Evolutionary conservation across 441 rosid genomes (phyloP), one percentile per base, ranked within the genome.

Genomic region (Adansonia madagascariensis): DNA sequence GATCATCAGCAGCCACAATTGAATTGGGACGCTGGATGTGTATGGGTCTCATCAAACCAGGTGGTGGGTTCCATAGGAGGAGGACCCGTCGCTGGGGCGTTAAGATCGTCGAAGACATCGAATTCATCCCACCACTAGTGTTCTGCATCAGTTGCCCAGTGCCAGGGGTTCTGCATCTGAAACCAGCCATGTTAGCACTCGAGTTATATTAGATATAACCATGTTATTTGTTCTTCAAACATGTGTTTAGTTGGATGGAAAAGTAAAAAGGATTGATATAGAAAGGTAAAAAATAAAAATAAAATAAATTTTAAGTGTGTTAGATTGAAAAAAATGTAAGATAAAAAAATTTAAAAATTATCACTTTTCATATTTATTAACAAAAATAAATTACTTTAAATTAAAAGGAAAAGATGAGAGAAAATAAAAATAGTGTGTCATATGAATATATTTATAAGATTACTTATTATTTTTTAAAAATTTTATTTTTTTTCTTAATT

Each of bases 71-170:
- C 92, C 9, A 87, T 91, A 94, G 98, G 97, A 0, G 98, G 2
- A 27, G 2, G 98, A 56, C 99, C 99, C 0, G 86, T 96, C 1
- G 99, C 96, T 0, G 98, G 94, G 84, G 98, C 91, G 0, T 73
- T 96, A 62, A 82, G 98, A 69, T 91, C 96, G 2, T 86, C 31
- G 31, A 27, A 94, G 1, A 41, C 79, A 0, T 60, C 88, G 8
- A 85, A 75, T 53, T 86, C 97, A 0, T 91, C 96, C 0, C 97
- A 27, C 97, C 1, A 90, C 97, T 0, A 92, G 92, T 68, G 95
- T 94, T 76, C 87, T 91, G 12, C 92, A 89, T 81, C 95, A 89
- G 79, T 68, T 92, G 70, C 74, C 31, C 31, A 27, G 31, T 27
- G 31, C 85, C 35, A 86, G 85, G 85, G 71, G 74, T 46, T 80